Base-by-base conservation (phyloP, 371 early-diverging fungal genomes). In the Gilbertella persicaria region DNA sequence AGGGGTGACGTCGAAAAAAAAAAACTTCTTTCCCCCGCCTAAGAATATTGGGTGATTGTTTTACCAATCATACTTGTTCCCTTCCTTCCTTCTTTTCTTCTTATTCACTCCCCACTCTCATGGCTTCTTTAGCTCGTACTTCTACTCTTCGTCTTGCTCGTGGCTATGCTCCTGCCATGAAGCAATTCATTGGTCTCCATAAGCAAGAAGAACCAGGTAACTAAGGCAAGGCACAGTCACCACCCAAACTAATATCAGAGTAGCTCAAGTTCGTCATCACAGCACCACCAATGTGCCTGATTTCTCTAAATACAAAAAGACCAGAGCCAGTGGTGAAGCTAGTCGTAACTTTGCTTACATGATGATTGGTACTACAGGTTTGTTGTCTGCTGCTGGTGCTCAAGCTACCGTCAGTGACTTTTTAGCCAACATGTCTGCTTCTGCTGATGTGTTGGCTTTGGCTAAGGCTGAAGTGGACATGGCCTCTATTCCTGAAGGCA, bases 391-490 rank as follows among this genome's bases (percentile, higher is more conserved):
- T 45, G 83, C 88, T 17, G 91, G 90, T 44, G 93, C 94, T 60
- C 96, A 98, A 82, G 88, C 91, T 65, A 88, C 94, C 47, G 96
- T 96, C 46, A 84, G 85, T 51, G 94, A 94, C 60, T 94, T 94
- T 69, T 79, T 94, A 64, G 78, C 88, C 66, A 90, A 91, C 80
- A 82, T 97, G 88, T 83, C 94, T 30, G 95, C 98, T 40, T 94
- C 97, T 29, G 96, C 96, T 50, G 97, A 97, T 84, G 97, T 96
- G 28, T 81, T 98, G 73, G 98, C 98, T 53, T 77, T 97, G 79
- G 95, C 97, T 66, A 96, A 95, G 87, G 93, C 93, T 29, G 98
- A 98, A 84, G 90, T 98, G 25, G 94, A 95, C 46, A 77, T 95
- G 68, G 80, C 75, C 58, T 63, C 88, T 41, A 94, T 98, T 68